Conservation (phyloP, 2,329 filamentous ascomycete genomes). For the Didymella lethalis region DNA sequence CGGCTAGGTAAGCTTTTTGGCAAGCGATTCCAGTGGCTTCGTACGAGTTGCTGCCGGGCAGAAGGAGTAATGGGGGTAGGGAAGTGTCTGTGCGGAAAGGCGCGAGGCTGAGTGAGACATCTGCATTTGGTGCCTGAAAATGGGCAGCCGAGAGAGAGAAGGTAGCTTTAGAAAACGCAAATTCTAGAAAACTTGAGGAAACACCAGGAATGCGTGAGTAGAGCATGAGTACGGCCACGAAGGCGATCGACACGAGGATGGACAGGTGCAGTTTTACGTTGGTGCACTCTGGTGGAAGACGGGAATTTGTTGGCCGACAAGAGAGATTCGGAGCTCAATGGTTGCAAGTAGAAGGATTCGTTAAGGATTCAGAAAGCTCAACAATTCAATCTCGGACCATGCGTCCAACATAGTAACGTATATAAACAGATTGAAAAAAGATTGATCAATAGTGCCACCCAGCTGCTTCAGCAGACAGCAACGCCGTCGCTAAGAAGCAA, state of each 20-base stretch:
- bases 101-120: neutral
- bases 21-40: neutral
- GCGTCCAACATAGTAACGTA: neutral
- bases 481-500: slow-evolving; percentile 6
- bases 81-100: neutral
- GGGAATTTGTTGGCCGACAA: too few species aligned
- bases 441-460: neutral
- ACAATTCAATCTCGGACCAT: neutral
- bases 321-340: too few species aligned
- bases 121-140: neutral
- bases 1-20: neutral
- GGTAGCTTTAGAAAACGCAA: neutral
- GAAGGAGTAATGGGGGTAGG: neutral
- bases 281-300: too few species aligned
- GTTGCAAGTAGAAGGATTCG: neutral
- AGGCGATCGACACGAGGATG: neutral
- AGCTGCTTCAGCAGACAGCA: slow-evolving; percentile 3
- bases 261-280: too few species aligned
- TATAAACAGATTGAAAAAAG: neutral
- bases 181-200: neutral
- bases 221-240: neutral
- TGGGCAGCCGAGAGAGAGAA: neutral
- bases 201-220: too few species aligned
- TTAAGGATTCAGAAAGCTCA: neutral
- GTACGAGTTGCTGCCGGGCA: too few species aligned